Conservation (phyloP, 257 asterid genomes). For the Ehretia macrophylla region DNA sequence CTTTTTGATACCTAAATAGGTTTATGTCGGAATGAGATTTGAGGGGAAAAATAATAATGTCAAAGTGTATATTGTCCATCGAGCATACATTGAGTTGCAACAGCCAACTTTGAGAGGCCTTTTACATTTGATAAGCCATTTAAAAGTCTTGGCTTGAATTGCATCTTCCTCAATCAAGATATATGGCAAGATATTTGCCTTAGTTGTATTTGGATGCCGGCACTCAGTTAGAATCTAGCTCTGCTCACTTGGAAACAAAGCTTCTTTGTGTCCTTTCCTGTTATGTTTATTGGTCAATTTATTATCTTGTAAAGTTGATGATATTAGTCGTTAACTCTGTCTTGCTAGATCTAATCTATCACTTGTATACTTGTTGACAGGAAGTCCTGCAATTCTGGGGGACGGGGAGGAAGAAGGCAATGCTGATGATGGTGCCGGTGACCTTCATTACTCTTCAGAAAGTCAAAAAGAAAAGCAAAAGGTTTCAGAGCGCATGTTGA, state of each 20-base stretch:
- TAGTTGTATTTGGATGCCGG: no score
- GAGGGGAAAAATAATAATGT: conserved; percentile 1
- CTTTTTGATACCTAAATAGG: background rate
- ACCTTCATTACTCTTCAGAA: conserved; percentile 45
- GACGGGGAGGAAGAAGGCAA: conserved; percentile 56
- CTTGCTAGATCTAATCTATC: no score
- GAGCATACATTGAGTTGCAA: no score
- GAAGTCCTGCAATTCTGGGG: conserved; percentile 75
- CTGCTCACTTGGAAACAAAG: no score
- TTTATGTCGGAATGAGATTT: background rate
- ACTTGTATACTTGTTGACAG: conserved; percentile 24
- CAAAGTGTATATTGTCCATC: background rate
- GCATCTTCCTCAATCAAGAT: no score
- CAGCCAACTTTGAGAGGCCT: no score
- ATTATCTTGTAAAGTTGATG: background rate
- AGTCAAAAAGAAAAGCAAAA: conserved; percentile 68
- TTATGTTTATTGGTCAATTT: background rate
- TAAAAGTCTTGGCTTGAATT: no score
- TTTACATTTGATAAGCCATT: no score
- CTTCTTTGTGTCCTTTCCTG: no score
- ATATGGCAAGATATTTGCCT: no score
- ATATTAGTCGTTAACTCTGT: no score
- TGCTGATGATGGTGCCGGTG: conserved; percentile 51
- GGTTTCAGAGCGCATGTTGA: conserved; percentile 84
- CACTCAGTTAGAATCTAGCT: no score